Evolutionary conservation across 2,329 filamentous ascomycete species (phyloP).

Genomic region (Tolypocladium ophioglossoides): DNA sequence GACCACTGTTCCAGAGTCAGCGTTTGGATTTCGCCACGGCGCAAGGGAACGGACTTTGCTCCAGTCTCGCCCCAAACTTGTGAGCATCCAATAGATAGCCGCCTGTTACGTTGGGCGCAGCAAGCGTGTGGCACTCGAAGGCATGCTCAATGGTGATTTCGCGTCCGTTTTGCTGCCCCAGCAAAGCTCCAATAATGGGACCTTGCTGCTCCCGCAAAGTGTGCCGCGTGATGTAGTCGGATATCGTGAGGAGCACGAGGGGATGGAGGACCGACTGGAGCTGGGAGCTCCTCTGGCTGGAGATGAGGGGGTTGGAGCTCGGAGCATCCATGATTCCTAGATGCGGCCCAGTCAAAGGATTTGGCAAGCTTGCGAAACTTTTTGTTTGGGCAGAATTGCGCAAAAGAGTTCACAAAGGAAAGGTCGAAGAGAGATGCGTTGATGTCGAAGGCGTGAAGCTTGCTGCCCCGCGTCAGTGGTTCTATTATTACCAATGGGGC

Average conservation of each 20-base stretch:
- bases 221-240: slow-evolving; percentile 91
- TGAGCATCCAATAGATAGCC: slow-evolving; percentile 51
- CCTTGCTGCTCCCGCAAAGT: slow-evolving; percentile 64
- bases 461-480: neutral
- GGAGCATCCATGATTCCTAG: slow-evolving; percentile 34
- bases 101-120: slow-evolving; percentile 35
- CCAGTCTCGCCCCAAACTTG: slow-evolving; percentile 70
- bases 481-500: too few relatives aligned
- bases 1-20: slow-evolving; percentile 50
- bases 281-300: slow-evolving; percentile 57
- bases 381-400: neutral
- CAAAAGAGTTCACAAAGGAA: neutral
- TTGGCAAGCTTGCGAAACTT: neutral
- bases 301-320: slow-evolving; percentile 47
- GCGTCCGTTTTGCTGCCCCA: slow-evolving; percentile 85
- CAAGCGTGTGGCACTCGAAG: slow-evolving; percentile 63
- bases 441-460: neutral
- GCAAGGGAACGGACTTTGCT: slow-evolving; percentile 55
- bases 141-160: slow-evolving; percentile 88
- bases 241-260: slow-evolving; percentile 89
- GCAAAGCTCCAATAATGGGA: slow-evolving; percentile 74
- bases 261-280: slow-evolving; percentile 82
- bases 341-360: neutral
- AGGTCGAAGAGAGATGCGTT: neutral
- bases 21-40: neutral